These are phyloP conservation scores for Ceratobasidium sp. DNA, from an alignment of 1,284 basidiomycete genomes.

Conservation along the genomic window DNA sequence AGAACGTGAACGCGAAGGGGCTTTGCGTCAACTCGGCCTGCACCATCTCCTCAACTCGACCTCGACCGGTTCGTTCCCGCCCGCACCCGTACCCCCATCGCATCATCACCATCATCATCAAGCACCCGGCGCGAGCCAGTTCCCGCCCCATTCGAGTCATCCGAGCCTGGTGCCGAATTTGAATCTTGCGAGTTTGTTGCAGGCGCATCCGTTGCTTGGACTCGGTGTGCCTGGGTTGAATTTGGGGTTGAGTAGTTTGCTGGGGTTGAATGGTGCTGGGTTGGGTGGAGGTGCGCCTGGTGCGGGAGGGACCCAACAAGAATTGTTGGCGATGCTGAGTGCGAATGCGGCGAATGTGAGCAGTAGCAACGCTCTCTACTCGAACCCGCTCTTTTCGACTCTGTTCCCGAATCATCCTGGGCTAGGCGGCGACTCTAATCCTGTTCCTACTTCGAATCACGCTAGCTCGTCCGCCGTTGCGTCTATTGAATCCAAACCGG, in stretches of 20 bases:
- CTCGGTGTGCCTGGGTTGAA: constrained; percentile 30
- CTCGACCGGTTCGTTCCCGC: not conserved
- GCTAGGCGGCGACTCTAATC: not conserved
- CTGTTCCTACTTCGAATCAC: not conserved
- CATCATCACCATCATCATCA: not conserved
- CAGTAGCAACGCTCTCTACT: constrained; percentile 1
- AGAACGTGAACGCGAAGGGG: constrained; percentile 43
- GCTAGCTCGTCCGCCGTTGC: not conserved
- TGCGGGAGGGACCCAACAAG: constrained; percentile 14
- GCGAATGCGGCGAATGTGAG: constrained; percentile 32
- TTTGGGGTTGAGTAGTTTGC: constrained; percentile 15
- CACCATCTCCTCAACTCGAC: constrained; percentile 33
- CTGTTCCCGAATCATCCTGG: constrained; percentile 30
- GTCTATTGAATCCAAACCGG: not conserved
- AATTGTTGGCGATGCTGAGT: constrained; percentile 34
- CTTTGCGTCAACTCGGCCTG: constrained; percentile 42
- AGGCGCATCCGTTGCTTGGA: constrained; percentile 28
- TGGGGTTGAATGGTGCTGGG: constrained; percentile 12
- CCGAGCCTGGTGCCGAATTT: constrained; percentile 32
- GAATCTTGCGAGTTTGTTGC: constrained; percentile 14
- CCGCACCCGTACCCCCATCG: too few species aligned
- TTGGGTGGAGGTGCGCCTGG: not conserved
- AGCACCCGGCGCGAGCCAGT: not conserved
- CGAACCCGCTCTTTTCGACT: constrained; percentile 30
- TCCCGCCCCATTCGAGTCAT: constrained; percentile 30